Conservation (phyloP, 129 eudicot species). For the Dittrichia graveolens region DNA sequence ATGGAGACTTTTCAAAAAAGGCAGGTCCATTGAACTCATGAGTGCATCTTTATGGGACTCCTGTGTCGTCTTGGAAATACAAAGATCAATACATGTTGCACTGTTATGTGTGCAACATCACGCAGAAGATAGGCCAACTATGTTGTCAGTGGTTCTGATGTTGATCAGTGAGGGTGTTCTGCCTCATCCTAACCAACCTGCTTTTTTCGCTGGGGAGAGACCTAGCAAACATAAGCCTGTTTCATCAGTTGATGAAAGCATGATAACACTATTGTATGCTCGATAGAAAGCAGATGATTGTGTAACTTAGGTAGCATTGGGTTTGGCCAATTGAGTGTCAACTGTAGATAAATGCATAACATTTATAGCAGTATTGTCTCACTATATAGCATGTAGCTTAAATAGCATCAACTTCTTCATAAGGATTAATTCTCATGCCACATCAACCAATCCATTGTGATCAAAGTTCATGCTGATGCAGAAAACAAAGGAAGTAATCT, state of each 20-base stretch:
- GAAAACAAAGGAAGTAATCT: too few species aligned
- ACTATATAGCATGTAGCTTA: too few species aligned
- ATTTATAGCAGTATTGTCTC: too few species aligned
- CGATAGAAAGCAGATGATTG: slow-evolving; percentile 1
- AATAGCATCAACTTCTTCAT: too few species aligned
- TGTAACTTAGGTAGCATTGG: too few species aligned
- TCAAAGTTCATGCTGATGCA: too few species aligned
- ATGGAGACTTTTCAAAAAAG: background rate
- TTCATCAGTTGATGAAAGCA: background rate
- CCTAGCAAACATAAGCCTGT: background rate
- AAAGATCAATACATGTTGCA: slow-evolving; percentile 19
- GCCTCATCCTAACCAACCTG: background rate
- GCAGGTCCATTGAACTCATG: background rate
- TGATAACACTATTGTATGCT: background rate
- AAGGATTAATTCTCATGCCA: too few species aligned
- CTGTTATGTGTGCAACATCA: slow-evolving; percentile 25
- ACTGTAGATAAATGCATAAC: too few species aligned
- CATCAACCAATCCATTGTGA: too few species aligned
- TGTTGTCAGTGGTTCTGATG: slow-evolving; percentile 24
- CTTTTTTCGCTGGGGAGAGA: background rate
- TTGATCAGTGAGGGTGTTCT: slow-evolving; percentile 1
- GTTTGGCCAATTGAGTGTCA: too few species aligned
- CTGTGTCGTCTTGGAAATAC: slow-evolving; percentile 4
- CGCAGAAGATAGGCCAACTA: slow-evolving; percentile 33
- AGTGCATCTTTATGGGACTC: background rate